Evolutionary conservation across 257 asterid genomes (phyloP), one percentile per base, ranked within the genome.

Genomic region (Handroanthus guayacan): DNA sequence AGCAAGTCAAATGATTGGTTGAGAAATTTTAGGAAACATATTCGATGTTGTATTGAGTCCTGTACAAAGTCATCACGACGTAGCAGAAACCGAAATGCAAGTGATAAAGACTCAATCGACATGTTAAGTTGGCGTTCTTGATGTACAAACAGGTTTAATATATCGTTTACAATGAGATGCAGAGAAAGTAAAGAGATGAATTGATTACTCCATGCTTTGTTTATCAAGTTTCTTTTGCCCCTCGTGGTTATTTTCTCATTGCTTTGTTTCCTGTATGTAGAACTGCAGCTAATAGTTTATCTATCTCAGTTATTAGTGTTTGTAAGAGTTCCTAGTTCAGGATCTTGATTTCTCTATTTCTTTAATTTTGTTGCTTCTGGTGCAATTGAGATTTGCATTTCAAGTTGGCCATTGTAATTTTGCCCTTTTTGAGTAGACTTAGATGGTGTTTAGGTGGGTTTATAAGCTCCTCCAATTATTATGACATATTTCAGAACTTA

Each of bases 1-100:
- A 87, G 56, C 83, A 94, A 72, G 80, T 82, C 7, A 88, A 85
- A 37, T 88, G 72, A 67, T 69, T 67, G 69, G 8, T 41, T 41
- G 6, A 17, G 56, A n/a, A 67, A 75, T 17, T 37, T 37, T 14
- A 57, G 2, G 18, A 69, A 31, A 7, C 2, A 9, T 34, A 9
- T 20, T n/a, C 13, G 14, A 56, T 36, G 47, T 45, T 14, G 31
- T 25, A 25, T 25, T 39, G 57, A 79, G 54, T 69, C 17, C n/a
- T 79, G 79, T 74, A 68, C 57, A 68, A 60, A 74, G 37, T 71
- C 44, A 57, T 69, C 20, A 34, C 67, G 61, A 57, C 11, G 48
- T 72, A 51, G 25, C 20, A 17, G 10, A 48, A 10, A 12, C 17
- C 1, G 3, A n/a, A 10, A 1, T 0, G 20, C 6, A 11, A 4